Conservation (phyloP, 2,329 filamentous ascomycete genomes). For the Xylariaceae sp. region DNA sequence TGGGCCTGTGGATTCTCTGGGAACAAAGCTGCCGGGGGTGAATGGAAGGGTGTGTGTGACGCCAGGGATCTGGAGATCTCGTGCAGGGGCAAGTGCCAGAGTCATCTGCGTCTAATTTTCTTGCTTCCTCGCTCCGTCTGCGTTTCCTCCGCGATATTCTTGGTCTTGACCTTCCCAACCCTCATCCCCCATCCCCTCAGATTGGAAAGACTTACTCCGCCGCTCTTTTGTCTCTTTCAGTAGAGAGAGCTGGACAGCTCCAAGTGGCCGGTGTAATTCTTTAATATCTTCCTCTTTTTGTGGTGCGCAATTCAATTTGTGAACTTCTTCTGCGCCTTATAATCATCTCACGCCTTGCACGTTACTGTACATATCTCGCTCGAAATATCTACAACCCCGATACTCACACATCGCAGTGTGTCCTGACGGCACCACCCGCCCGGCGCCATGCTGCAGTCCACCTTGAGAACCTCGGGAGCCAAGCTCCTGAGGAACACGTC, state of each 20-base stretch:
- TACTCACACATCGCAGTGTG: too few species aligned
- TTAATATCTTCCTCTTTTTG: background rate
- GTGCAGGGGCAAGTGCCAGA: too few species aligned
- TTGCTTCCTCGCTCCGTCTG: conserved; percentile 5
- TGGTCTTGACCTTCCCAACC: conserved; percentile 1
- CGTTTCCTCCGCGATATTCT: background rate
- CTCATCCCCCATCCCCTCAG: conserved; percentile 1
- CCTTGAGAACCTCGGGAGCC: conserved; percentile 62
- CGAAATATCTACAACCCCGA: background rate
- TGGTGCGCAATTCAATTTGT: background rate
- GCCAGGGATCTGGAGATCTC: background rate
- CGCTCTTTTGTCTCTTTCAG: conserved; percentile 41
- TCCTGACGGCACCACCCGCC: conserved; percentile 31
- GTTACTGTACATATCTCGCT: conserved; percentile 4
- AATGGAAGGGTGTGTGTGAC: background rate
- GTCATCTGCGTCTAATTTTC: background rate
- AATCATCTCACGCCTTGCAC: conserved; percentile 7
- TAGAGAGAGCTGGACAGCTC: conserved; percentile 23
- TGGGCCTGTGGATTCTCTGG: too few species aligned
- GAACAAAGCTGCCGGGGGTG: too few species aligned
- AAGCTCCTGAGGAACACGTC: conserved; percentile 59
- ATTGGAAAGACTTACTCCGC: conserved; percentile 47
- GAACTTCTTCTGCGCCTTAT: conserved; percentile 7
- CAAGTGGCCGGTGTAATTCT: conserved; percentile 26
- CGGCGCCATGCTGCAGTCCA: conserved; percentile 69